A percentile compares a stretch with the other conserved stretches of the same genome.
Conservation (phyloP, 768 basidiomycete species). For the Kondoa subrosea region DNA sequence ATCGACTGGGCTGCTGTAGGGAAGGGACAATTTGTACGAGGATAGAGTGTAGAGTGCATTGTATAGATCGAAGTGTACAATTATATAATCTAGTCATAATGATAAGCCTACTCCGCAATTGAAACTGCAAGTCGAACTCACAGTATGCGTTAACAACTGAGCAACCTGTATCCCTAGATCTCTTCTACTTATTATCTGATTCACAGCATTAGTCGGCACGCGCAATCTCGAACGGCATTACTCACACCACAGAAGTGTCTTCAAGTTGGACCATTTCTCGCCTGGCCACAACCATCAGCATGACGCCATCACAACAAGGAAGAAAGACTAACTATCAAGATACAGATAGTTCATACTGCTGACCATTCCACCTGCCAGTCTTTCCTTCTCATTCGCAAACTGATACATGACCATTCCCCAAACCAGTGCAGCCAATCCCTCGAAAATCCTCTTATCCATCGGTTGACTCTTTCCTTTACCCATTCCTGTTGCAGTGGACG, state of each 20-base stretch:
- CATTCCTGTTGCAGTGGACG: slow-evolving; percentile 27
- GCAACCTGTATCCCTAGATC: background rate
- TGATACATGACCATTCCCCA: slow-evolving; percentile 98
- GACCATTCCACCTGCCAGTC: slow-evolving; percentile 94
- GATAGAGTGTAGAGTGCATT: no score
- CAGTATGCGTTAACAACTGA: background rate
- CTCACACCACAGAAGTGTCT: background rate
- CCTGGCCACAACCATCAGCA: background rate
- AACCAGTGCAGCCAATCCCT: slow-evolving; percentile 64
- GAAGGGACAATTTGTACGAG: no score
- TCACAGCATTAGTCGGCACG: background rate
- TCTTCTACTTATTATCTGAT: slow-evolving; percentile 13
- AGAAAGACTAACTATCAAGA: slow-evolving; percentile 76
- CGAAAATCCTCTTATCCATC: slow-evolving; percentile 68
- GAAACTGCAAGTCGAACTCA: no score
- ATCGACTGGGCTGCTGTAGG: background rate
- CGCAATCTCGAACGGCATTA: no score
- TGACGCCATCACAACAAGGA: background rate
- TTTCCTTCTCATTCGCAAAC: slow-evolving; percentile 68
- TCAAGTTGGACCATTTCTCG: background rate
- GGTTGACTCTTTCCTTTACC: slow-evolving; percentile 43
- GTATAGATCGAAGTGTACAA: no score
- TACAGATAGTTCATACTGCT: slow-evolving; percentile 92
- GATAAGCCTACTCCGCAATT: no score
- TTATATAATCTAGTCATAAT: no score